Evolutionary conservation across 768 basidiomycete species (phyloP).

Genomic region (Obba rivulosa): DNA sequence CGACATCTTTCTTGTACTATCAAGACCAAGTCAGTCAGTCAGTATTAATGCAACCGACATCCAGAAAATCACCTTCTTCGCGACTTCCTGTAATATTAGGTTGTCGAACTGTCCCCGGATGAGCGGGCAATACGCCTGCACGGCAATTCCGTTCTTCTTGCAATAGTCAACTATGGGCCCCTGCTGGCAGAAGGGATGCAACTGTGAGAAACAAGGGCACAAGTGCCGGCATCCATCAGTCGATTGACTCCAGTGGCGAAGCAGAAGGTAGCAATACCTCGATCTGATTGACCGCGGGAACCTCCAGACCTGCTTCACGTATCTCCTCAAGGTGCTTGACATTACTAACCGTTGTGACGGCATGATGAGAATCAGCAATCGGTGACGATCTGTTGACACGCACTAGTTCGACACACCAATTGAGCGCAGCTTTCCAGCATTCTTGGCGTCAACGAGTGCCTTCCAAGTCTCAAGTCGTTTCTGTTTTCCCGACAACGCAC

Average conservation of each 20-base stretch:
- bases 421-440: slow-evolving; percentile 58
- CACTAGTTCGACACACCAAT: slow-evolving; percentile 88
- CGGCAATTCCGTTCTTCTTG: slow-evolving; percentile 29
- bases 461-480: slow-evolving; percentile 67
- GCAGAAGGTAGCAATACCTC: slow-evolving; percentile 45
- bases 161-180: slow-evolving; percentile 70
- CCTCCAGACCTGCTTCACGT: slow-evolving; percentile 49
- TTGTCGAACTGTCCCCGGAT: slow-evolving; percentile 44
- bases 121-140: slow-evolving; percentile 59
- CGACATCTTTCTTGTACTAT: slow-evolving; percentile 47
- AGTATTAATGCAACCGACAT: slow-evolving; percentile 2
- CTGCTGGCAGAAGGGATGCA: slow-evolving; percentile 79
- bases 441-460: slow-evolving; percentile 58
- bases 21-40: too few relatives aligned
- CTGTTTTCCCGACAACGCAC: slow-evolving; percentile 58
- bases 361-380: too few relatives aligned
- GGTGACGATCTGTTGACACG: slow-evolving; percentile 16
- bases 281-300: slow-evolving; percentile 77
- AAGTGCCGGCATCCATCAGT: not conserved
- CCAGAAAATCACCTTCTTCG: slow-evolving; percentile 49
- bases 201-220: slow-evolving; percentile 30
- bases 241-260: not conserved
- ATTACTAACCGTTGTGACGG: slow-evolving; percentile 34
- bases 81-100: slow-evolving; percentile 45
- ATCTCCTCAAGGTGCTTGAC: slow-evolving; percentile 76